Percentiles rank a stretch among this genome's conserved stretches.
phyloP scores from a whole-genome alignment of 495 filamentous ascomycete genomes.

The Penicillium ochrochloron region DNA sequence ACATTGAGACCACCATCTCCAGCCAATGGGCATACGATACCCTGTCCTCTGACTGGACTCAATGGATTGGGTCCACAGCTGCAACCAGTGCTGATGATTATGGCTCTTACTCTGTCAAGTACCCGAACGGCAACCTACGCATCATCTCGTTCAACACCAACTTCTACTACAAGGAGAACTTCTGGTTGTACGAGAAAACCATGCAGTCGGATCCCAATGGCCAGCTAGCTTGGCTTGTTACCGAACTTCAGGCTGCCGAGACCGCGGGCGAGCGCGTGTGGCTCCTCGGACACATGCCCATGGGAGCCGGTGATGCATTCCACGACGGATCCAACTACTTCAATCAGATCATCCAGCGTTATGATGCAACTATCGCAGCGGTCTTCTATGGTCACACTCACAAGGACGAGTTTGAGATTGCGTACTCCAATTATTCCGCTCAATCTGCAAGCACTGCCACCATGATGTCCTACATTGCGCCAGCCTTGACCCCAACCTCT shows the following conservation, averaged over 20 bases:
- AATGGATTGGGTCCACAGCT: conserved; percentile 50
- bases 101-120: conserved; percentile 54
- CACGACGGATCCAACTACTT: conserved; percentile 57
- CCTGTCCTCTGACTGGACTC: conserved; percentile 49
- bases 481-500: conserved; percentile 56
- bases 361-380: conserved; percentile 54
- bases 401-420: conserved; percentile 58
- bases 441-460: conserved; percentile 43
- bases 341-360: conserved; percentile 58
- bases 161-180: conserved; percentile 60
- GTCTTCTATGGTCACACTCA: conserved; percentile 63
- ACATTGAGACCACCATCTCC: conserved; percentile 38
- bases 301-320: conserved; percentile 50
- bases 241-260: conserved; percentile 57
- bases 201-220: conserved; percentile 53
- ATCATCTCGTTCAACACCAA: conserved; percentile 62
- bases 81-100: conserved; percentile 42
- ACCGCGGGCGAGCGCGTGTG: conserved; percentile 54
- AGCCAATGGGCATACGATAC: conserved; percentile 58
- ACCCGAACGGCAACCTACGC: conserved; percentile 46
- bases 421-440: conserved; percentile 49
- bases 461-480: conserved; percentile 54
- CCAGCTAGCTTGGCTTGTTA: conserved; percentile 55
- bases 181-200: conserved; percentile 53
- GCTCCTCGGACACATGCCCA: conserved; percentile 57